Evolutionary conservation across 768 basidiomycete genomes (phyloP), one percentile per base, ranked within the genome.

Genomic region (Suillus clintonianus): DNA sequence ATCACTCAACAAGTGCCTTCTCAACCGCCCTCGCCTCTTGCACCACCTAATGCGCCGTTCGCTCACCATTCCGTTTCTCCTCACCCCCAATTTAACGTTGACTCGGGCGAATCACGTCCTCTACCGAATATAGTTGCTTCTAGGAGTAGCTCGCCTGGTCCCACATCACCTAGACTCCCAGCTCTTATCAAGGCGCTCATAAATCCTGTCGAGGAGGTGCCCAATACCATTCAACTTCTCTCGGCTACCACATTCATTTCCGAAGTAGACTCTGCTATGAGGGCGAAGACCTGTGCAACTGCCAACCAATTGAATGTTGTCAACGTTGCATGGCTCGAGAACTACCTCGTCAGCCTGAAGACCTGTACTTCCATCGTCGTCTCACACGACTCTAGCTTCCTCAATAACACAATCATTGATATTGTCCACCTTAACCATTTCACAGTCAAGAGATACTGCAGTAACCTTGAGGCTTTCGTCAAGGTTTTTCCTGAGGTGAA

Each of bases 191-290:
- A 97, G 79, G 91, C 94, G 77, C 85, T 99, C 74, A 95, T 98
- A 82, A 96, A 99, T 86, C 97, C 97, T 72, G 94, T 97, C 68
- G 97, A 99, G 84, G 97, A 99, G 88, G 96, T 98, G 63, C 92
- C 96, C 72, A 90, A 88, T 72, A 97, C 95, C 73, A 93, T 98
- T 72, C 86, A 86, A 67, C 91, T 97, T 81, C 94, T 97, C 80
- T 95, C 96, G 79, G 89, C 96, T 63, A 98, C 96, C 80, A 98
- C 96, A 79, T 98, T 97, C 89, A 96, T 98, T 93, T 94, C 96
- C 60, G 96, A 98, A 85, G 96, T 98, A 80, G 96, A 97, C 72
- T 95, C 95, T 57, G 86, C 95, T 62, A 97, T 96, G n/a, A n/a
- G n/a, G n/a, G n/a, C n/a, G n/a, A n/a, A n/a, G n/a, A n/a, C n/a